A percentile compares a stretch with the other conserved stretches of the same genome.
Conservation (phyloP, 169 alveolate species). For the Cryptosporidium canis region DNA sequence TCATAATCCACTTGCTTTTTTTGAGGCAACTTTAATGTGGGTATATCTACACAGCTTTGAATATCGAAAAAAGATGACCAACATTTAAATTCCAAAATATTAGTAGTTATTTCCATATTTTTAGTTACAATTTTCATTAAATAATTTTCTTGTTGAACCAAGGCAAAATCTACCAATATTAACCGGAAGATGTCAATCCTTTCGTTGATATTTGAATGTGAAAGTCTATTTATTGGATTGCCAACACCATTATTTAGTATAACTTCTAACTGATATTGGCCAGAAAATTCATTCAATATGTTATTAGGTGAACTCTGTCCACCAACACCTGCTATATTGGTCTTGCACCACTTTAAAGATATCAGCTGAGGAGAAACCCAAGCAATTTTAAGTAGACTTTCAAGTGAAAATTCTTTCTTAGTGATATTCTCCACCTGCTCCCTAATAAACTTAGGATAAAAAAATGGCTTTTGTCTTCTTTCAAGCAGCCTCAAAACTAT, state of each 20-base stretch:
- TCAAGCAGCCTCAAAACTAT: conserved; percentile 56
- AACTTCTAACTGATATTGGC: neutral
- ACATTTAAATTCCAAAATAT: neutral
- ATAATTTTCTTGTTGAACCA: conserved; percentile 30
- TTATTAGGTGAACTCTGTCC: neutral
- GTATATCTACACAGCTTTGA: conserved; percentile 35
- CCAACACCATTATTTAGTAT: conserved; percentile 15
- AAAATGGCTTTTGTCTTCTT: conserved; percentile 67
- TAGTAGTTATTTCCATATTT: neutral
- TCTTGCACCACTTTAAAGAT: conserved; percentile 47
- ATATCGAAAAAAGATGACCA: conserved; percentile 50
- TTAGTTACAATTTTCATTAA: conserved; percentile 1
- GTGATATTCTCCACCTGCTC: conserved; percentile 56
- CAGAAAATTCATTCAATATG: neutral
- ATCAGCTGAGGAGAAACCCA: conserved; percentile 69
- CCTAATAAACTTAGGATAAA: conserved; percentile 39
- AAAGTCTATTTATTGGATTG: conserved; percentile 39
- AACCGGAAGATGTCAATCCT: conserved; percentile 38
- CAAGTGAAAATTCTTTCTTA: conserved; percentile 29
- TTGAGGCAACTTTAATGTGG: conserved; percentile 30
- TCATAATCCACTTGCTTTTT: neutral
- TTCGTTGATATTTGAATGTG: conserved; percentile 45
- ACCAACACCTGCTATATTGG: neutral
- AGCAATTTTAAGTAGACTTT: conserved; percentile 22
- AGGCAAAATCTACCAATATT: conserved; percentile 1